Percentiles rank a stretch among this genome's conserved stretches.
These are phyloP conservation scores for Naganishia vaughanmartiniae DNA, from an alignment of 768 basidiomycete species.

Conservation along the genomic window DNA sequence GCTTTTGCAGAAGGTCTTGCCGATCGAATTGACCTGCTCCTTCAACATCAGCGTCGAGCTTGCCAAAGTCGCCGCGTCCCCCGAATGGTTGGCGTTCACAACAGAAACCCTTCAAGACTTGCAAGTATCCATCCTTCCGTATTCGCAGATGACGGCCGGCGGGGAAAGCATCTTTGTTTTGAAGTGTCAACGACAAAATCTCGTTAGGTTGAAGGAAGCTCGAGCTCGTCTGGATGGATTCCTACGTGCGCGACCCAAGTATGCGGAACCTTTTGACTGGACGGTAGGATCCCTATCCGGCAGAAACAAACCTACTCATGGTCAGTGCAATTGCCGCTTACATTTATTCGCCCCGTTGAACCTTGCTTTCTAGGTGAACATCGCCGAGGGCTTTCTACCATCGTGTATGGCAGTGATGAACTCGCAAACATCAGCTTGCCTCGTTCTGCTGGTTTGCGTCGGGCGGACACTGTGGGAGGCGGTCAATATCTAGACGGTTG, in stretches of 20 bases:
- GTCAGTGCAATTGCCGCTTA: background rate
- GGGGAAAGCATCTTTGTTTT: slow-evolving; percentile 90
- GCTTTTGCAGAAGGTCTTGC: slow-evolving; percentile 78
- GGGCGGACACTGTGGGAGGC: background rate
- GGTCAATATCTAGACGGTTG: slow-evolving; percentile 14
- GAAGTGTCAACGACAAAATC: slow-evolving; percentile 89
- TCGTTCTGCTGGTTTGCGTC: background rate
- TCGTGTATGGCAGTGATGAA: background rate
- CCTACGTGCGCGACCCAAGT: slow-evolving; percentile 4
- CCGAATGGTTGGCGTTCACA: slow-evolving; percentile 81
- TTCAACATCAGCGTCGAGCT: slow-evolving; percentile 81
- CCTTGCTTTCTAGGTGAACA: background rate
- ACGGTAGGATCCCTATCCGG: background rate
- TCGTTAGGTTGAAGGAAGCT: slow-evolving; percentile 53
- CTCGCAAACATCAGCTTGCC: background rate
- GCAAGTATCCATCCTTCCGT: slow-evolving; percentile 83
- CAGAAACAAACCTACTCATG: background rate
- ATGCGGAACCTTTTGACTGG: slow-evolving; percentile 4
- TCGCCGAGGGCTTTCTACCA: slow-evolving; percentile 5
- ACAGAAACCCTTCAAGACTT: slow-evolving; percentile 91
- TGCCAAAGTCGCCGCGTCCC: slow-evolving; percentile 66
- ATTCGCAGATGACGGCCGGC: slow-evolving; percentile 67
- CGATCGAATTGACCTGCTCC: slow-evolving; percentile 91
- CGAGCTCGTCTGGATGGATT: background rate
- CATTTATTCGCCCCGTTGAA: background rate